Percentiles rank a stretch among this genome's conserved stretches.
Evolutionary conservation across 2,329 filamentous ascomycete genomes (phyloP).

Genomic region (Thelonectria rubi): DNA sequence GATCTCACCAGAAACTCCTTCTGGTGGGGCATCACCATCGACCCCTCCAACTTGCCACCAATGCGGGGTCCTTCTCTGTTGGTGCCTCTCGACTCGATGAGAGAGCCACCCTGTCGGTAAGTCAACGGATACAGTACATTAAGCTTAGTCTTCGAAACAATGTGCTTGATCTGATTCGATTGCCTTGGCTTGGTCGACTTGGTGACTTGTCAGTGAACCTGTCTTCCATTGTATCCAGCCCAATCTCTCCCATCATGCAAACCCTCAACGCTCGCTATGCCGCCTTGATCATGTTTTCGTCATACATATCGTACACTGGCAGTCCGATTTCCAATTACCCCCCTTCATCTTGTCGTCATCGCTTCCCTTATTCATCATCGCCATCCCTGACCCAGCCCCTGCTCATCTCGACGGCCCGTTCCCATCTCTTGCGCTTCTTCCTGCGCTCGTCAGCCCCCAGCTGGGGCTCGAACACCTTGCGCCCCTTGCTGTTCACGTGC

Average conservation of each 20-base stretch:
- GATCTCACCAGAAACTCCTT: slow-evolving; percentile 1
- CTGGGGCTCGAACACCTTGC: slow-evolving; percentile 74
- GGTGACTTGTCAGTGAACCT: neutral
- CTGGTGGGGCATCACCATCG: slow-evolving; percentile 13
- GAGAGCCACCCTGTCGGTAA: slow-evolving; percentile 7
- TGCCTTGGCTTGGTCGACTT: neutral
- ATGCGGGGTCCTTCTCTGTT: slow-evolving; percentile 20
- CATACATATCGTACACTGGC: slow-evolving; percentile 20
- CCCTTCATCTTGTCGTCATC: slow-evolving; percentile 1
- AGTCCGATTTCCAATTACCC: slow-evolving; percentile 4
- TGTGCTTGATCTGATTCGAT: neutral
- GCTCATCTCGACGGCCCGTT: slow-evolving; percentile 68
- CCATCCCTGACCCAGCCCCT: slow-evolving; percentile 59
- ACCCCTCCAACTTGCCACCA: slow-evolving; percentile 13
- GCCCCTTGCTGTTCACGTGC: slow-evolving; percentile 74
- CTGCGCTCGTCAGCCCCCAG: slow-evolving; percentile 57
- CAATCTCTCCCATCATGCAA: neutral
- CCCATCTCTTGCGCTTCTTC: slow-evolving; percentile 61
- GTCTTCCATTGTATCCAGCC: neutral
- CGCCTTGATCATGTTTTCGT: slow-evolving; percentile 10
- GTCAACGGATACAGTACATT: too few relatives aligned
- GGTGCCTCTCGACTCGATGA: slow-evolving; percentile 1
- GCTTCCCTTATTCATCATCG: slow-evolving; percentile 26
- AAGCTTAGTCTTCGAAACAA: too few relatives aligned
- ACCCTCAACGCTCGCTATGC: slow-evolving; percentile 2